A percentile compares a stretch with the other conserved stretches of the same genome.
Conservation (phyloP, 306 rosid genomes). For the Prunus kanzakura region DNA sequence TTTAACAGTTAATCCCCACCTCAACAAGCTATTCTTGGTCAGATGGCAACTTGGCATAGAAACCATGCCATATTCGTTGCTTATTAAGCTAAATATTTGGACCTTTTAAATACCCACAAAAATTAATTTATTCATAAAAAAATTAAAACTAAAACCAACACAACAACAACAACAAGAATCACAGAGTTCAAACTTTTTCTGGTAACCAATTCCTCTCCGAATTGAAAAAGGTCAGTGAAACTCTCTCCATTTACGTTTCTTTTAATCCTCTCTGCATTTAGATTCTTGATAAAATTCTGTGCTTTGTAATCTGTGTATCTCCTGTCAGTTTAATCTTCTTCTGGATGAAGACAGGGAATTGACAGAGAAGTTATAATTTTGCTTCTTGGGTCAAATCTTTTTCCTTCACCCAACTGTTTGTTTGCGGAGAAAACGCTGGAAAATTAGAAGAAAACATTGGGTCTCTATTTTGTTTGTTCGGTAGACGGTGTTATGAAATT, state of each 20-base stretch:
- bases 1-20: conserved; percentile 36
- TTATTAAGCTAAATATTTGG: conserved; percentile 32
- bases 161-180: conserved; percentile 30
- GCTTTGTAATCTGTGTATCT: conserved; percentile 10
- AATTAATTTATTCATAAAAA: conserved; percentile 10
- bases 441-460: conserved; percentile 21
- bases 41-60: conserved; percentile 60
- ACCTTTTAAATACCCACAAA: conserved; percentile 16
- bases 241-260: conserved; percentile 7
- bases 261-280: conserved; percentile 17
- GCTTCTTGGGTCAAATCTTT: conserved; percentile 25
- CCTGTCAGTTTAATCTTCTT: conserved; percentile 26
- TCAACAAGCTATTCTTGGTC: conserved; percentile 77
- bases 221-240: conserved; percentile 71
- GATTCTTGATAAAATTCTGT: neutral
- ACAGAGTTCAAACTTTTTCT: conserved; percentile 43
- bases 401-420: conserved; percentile 39
- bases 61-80: conserved; percentile 45
- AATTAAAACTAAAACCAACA: conserved; percentile 28
- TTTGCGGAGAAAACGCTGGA: conserved; percentile 51
- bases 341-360: conserved; percentile 23
- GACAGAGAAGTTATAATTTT: conserved; percentile 30
- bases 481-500: conserved; percentile 20
- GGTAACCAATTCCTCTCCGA: conserved; percentile 59
- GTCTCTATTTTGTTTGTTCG: conserved; percentile 21